Evolutionary conservation across 2,329 filamentous ascomycete genomes (phyloP).

Genomic region (Ophiostoma perfectum): DNA sequence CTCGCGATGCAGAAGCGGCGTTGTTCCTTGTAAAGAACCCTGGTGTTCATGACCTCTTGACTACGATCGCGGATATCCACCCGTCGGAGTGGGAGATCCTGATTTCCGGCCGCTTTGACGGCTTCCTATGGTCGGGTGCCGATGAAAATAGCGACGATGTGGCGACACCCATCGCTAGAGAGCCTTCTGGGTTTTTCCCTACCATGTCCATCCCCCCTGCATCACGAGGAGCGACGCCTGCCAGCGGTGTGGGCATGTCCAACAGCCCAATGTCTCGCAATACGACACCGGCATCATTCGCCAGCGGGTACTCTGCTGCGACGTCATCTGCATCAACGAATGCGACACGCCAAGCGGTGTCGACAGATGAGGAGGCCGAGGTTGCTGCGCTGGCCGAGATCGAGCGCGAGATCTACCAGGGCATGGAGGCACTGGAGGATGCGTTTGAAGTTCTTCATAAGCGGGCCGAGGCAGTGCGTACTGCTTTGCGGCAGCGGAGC

Average conservation of each 20-base stretch:
- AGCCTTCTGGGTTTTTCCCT: slow-evolving; percentile 34
- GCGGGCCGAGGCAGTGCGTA: slow-evolving; percentile 74
- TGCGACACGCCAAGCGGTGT: slow-evolving; percentile 57
- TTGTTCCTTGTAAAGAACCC: slow-evolving; percentile 82
- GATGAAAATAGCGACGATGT: slow-evolving; percentile 57
- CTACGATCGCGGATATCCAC: slow-evolving; percentile 81
- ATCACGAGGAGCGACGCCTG: slow-evolving; percentile 38
- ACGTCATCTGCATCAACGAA: slow-evolving; percentile 44
- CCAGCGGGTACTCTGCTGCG: slow-evolving; percentile 27
- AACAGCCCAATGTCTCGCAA: slow-evolving; percentile 49
- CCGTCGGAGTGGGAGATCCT: slow-evolving; percentile 95
- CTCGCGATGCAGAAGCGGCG: slow-evolving; percentile 79
- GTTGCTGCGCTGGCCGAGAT: slow-evolving; percentile 85
- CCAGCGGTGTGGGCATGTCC: slow-evolving; percentile 23
- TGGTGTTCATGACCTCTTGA: slow-evolving; percentile 75
- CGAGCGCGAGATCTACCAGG: slow-evolving; percentile 84
- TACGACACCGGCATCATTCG: slow-evolving; percentile 45
- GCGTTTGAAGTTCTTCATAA: slow-evolving; percentile 88
- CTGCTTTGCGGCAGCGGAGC: slow-evolving; percentile 71
- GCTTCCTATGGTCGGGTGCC: slow-evolving; percentile 89
- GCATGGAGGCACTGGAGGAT: slow-evolving; percentile 92
- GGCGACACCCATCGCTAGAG: slow-evolving; percentile 37
- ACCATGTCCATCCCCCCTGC: slow-evolving; percentile 42
- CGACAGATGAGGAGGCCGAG: slow-evolving; percentile 89
- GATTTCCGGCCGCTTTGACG: slow-evolving; percentile 88